A percentile compares a stretch with the other conserved stretches of the same genome.
Conservation (phyloP, 257 asterid genomes). For the Salvia hispanica region DNA sequence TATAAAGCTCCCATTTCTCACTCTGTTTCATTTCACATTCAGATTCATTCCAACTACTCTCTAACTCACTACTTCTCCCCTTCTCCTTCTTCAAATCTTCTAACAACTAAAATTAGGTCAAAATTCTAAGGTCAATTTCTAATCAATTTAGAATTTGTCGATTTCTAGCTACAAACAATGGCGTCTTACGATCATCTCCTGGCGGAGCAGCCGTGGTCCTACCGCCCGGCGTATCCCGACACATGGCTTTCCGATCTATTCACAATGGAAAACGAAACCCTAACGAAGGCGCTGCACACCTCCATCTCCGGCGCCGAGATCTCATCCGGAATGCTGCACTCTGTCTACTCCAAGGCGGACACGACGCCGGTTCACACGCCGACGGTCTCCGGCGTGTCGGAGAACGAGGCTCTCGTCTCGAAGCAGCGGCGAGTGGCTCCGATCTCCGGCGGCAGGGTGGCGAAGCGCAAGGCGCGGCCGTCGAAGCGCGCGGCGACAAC, state of each 20-base stretch:
- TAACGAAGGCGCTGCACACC: slow-evolving; percentile 55
- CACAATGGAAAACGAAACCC: slow-evolving; percentile 51
- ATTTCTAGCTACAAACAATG: slow-evolving; percentile 31
- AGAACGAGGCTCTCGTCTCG: slow-evolving; percentile 44
- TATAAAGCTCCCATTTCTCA: slow-evolving; percentile 1
- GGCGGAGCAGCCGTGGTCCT: slow-evolving; percentile 56
- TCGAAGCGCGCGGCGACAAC: slow-evolving; percentile 51
- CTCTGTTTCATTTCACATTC: slow-evolving; percentile 8
- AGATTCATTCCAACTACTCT: background rate
- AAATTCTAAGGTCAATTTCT: background rate
- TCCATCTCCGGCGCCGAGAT: slow-evolving; percentile 35
- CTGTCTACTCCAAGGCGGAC: slow-evolving; percentile 35
- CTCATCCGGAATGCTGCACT: slow-evolving; percentile 36
- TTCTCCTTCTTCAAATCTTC: background rate
- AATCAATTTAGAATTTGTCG: background rate
- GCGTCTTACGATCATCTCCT: slow-evolving; percentile 52
- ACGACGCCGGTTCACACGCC: slow-evolving; percentile 47
- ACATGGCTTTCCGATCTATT: slow-evolving; percentile 57
- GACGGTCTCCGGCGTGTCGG: slow-evolving; percentile 59
- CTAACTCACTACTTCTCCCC: background rate
- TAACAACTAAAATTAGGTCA: background rate
- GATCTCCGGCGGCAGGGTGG: slow-evolving; percentile 45
- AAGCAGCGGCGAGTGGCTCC: slow-evolving; percentile 39
- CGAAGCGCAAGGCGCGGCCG: slow-evolving; percentile 76
- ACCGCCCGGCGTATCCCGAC: slow-evolving; percentile 49